Evolutionary conservation across 148 eudicot genomes (phyloP), one percentile per base, ranked within the genome.

Genomic region (Persicaria tinctoria): DNA sequence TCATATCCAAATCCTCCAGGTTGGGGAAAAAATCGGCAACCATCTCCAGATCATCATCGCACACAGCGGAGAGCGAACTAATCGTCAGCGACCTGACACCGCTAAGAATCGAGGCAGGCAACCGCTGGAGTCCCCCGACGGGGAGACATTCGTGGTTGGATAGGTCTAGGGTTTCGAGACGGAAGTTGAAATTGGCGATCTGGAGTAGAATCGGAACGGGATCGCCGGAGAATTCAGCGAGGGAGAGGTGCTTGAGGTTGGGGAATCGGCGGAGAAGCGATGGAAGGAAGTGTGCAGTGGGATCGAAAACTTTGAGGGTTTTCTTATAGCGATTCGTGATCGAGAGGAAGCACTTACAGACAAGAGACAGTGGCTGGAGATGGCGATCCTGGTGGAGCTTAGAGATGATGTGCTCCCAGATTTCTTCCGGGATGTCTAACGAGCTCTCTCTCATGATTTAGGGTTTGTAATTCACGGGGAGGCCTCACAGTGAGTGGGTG

Each of bases 381-480:
- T 81, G 71, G 20, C 81, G 74, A 77, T 83, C 85, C 44, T 83
- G 81, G 44, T 81, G 77, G 5, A 84, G 63, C 0, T 76, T 27
- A 66, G 85, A 77, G 44, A 86, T 70, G 8, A 88, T 89, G 64
- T 81, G 80, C 20, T 85, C 90, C 93, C 93, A 89, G 76, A 86
- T 85, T 78, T 89, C 93, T 60, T 84, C 89, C 17, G 93, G 93
- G 44, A 81, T 64, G 41, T 84, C 86, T 53, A 72, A 69, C 12
- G 32, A 4, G 63, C 12, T 54, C 20, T 49, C 16, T 50, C 38
- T 51, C 10, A 27, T 53, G 41, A 32, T 32, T 32, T 32, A 32
- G 41, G 41, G 41, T 32, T 32, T 32, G 41, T 3, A 32, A 32
- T 32, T 32, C 41, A 32, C 27, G 27, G 27, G 27, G 0, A 32